phyloP scores from a whole-genome alignment of 352 stramenopile species.

The Globisporangium camurandrum region DNA sequence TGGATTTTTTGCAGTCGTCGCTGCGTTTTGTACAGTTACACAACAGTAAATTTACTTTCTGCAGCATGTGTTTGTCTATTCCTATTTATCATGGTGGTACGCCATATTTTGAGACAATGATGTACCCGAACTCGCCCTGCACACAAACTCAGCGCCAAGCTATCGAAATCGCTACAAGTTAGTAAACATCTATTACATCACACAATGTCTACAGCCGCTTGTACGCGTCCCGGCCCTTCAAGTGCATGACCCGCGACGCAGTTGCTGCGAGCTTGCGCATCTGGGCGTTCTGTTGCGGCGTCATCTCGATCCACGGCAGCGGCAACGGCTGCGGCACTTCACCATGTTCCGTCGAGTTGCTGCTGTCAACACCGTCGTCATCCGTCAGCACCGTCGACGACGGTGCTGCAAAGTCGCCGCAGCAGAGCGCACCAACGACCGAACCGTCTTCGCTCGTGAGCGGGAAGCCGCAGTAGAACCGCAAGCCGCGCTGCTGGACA shows the following conservation, averaged over 20 bases:
- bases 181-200: too few relatives aligned
- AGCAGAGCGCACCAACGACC: slow-evolving; percentile 16
- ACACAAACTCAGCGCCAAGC: too few relatives aligned
- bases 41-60: too few relatives aligned
- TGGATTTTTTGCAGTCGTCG: too few relatives aligned
- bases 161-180: too few relatives aligned
- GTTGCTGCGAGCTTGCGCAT: slow-evolving; percentile 14
- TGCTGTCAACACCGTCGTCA: not conserved
- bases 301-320: not conserved
- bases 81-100: too few relatives aligned
- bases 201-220: slow-evolving; percentile 10
- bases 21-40: too few relatives aligned
- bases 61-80: too few relatives aligned
- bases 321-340: not conserved
- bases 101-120: too few relatives aligned
- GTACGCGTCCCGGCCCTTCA: slow-evolving; percentile 8
- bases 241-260: slow-evolving; percentile 14
- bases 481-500: slow-evolving; percentile 6
- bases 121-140: too few relatives aligned
- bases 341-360: too few relatives aligned
- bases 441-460: slow-evolving; percentile 4
- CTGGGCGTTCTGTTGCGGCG: slow-evolving; percentile 3
- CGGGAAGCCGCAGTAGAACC: slow-evolving; percentile 18
- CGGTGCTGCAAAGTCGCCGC: slow-evolving; percentile 7
- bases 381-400: not conserved